Evolutionary conservation across 371 early-diverging fungal genomes (phyloP), one percentile per base, ranked within the genome.

Genomic region (Lichtheimia corymbifera): DNA sequence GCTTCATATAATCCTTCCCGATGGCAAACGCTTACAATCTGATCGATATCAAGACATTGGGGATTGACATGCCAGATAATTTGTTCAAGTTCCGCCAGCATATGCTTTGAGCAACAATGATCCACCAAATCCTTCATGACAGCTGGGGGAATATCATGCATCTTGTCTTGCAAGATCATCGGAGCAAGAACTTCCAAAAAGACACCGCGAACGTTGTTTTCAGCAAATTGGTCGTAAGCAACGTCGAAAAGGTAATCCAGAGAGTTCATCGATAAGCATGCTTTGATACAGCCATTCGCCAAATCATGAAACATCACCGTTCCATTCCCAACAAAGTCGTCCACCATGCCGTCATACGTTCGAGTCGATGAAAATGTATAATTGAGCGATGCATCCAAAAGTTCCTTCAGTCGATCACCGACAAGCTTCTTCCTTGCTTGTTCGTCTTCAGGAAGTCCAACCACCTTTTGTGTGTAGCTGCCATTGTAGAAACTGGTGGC

Each of bases 1-100:
- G 88, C 93, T 49, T 86, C 87, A 64, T 86, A 89, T 50, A 92
- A 72, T 11, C 83, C 79, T 62, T 87, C 80, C 2, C 80, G 71
- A 35, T 83, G 84, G 59, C 91, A 90, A 47, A 89, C 66, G 14
- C 80, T 78, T 5, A 92, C 76, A 22, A 89, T 82, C 56, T 87
- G 83, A 63, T 94, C 82, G 64, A 94, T 83, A 70, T 92, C 92
- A 28, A 94, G 69, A n/a, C 79, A 71, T 5, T 77, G 76, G 13
- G 91, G 89, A 55, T 90, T 87, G 20, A 92, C 83, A 44, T 89
- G 91, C 72, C 91, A 82, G 64, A 94, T 85, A 22, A 91, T 79
- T 55, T 88, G 82, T 60, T 92, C 94, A 43, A 92, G 66, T 44
- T 80, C 77, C 44, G 76, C 75, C 53, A 86, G 71, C 77, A 86